Percentiles rank a stretch among this genome's conserved stretches.
phyloP scores from a whole-genome alignment of 352 stramenopile genomes.

The Pythium monospermum region DNA sequence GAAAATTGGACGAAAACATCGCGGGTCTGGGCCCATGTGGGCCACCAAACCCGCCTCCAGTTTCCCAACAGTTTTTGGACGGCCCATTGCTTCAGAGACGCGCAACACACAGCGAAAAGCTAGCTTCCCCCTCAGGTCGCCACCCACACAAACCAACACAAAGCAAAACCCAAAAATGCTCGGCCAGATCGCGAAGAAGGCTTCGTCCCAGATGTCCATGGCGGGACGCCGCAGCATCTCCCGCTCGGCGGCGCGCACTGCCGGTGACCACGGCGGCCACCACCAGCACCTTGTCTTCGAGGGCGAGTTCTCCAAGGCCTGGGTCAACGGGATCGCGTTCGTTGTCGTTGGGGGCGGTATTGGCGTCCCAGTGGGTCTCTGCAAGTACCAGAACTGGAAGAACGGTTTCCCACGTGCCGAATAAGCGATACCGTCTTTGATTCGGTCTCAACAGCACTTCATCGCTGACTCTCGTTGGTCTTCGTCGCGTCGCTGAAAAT shows the following conservation, averaged over 20 bases:
- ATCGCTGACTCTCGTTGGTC: neutral
- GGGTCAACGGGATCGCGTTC: conserved; percentile 47
- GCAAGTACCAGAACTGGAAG: conserved; percentile 89
- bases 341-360: conserved; percentile 66
- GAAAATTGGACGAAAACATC: neutral
- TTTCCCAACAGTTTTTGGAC: conserved; percentile 5
- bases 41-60: no score
- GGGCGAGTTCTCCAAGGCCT: conserved; percentile 72
- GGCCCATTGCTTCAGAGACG: conserved; percentile 17
- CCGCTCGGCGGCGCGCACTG: conserved; percentile 70
- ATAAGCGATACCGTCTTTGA: conserved; percentile 30
- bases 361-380: conserved; percentile 49
- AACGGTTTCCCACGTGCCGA: conserved; percentile 79
- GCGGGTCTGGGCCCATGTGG: conserved; percentile 12
- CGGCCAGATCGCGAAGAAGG: conserved; percentile 67
- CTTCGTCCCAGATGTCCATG: conserved; percentile 46
- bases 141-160: conserved; percentile 13
- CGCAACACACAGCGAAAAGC: conserved; percentile 4
- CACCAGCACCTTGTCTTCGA: conserved; percentile 86
- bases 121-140: conserved; percentile 5
- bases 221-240: conserved; percentile 65
- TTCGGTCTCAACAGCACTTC: neutral
- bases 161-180: conserved; percentile 33
- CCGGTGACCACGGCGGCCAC: conserved; percentile 60
- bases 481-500: neutral